Percentiles rank a stretch among this genome's conserved stretches.
These are phyloP conservation scores for Wickerhamomyces chaumierensis DNA, from an alignment of 805 yeast genomes.

Conservation along the genomic window DNA sequence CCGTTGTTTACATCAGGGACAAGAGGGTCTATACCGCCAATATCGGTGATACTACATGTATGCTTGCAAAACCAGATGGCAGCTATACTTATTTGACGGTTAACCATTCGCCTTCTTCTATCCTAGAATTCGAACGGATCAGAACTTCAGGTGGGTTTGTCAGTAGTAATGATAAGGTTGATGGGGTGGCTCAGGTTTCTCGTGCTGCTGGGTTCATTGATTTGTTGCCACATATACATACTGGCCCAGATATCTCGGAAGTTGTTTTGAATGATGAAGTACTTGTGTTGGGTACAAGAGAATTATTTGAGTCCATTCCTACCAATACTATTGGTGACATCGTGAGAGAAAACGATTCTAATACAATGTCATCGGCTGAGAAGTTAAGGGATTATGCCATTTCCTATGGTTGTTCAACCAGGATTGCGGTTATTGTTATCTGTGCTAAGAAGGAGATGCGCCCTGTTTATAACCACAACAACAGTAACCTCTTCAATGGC, in stretches of 20 bases:
- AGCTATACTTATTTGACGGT: conserved; percentile 63
- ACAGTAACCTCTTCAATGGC: no score
- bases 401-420: conserved; percentile 78
- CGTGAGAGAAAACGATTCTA: conserved; percentile 57
- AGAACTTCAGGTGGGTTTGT: conserved; percentile 89
- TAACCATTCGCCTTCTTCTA: conserved; percentile 74
- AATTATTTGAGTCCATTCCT: conserved; percentile 76
- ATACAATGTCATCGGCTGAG: conserved; percentile 87
- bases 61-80: conserved; percentile 72
- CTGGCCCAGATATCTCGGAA: conserved; percentile 72
- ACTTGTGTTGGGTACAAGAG: conserved; percentile 72
- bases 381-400: conserved; percentile 89
- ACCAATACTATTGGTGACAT: conserved; percentile 86
- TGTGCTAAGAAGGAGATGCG: conserved; percentile 44
- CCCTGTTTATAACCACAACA: no score
- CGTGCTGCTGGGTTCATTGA: conserved; percentile 89
- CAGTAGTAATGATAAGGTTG: conserved; percentile 71
- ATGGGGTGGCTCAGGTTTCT: conserved; percentile 73
- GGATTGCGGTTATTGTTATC: conserved; percentile 70
- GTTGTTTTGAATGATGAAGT: conserved; percentile 65
- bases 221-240: conserved; percentile 76
- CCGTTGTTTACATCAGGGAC: conserved; percentile 70
- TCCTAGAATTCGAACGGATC: conserved; percentile 73
- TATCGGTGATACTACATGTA: conserved; percentile 81
- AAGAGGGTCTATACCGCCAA: conserved; percentile 69